A percentile compares a stretch with the other conserved stretches of the same genome.
These are phyloP conservation scores for Termitomyces sp. DNA, from an alignment of 768 basidiomycete species.

Conservation along the genomic window DNA sequence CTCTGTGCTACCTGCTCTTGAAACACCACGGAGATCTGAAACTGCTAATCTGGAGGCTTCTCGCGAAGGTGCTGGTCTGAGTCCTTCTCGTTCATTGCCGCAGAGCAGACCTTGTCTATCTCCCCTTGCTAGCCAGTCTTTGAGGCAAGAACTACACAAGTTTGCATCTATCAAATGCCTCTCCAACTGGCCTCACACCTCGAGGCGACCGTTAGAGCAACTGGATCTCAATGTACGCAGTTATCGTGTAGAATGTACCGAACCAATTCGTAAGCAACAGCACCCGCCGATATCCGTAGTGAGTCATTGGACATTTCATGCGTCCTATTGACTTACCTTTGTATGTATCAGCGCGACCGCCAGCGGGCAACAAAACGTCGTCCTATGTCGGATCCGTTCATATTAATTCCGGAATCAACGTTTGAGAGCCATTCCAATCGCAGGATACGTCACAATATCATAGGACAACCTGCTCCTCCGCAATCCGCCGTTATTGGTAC, in stretches of 20 bases:
- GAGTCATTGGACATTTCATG: neutral
- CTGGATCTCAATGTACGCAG: constrained; percentile 7
- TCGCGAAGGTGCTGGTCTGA: neutral
- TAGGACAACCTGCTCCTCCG: neutral
- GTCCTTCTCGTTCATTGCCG: constrained; percentile 16
- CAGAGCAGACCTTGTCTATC: constrained; percentile 16
- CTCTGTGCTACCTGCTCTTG: constrained; percentile 5
- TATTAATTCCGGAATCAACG: neutral
- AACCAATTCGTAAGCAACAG: neutral
- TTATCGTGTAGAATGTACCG: neutral
- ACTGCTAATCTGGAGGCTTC: neutral
- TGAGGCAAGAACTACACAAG: constrained; percentile 16
- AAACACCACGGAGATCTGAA: neutral
- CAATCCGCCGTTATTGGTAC: neutral
- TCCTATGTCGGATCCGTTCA: neutral
- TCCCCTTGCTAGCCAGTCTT: constrained; percentile 22
- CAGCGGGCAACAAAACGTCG: neutral
- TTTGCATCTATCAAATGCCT: constrained; percentile 4
- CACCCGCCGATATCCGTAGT: neutral
- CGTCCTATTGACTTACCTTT: neutral
- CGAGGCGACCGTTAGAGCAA: constrained; percentile 5
- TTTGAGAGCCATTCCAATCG: neutral
- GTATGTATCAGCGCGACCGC: neutral
- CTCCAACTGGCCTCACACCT: constrained; percentile 6
- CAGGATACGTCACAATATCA: neutral